These are phyloP conservation scores for Cavenderia fasciculata DNA, from an alignment of 78 protist genomes.

Conservation along the genomic window DNA sequence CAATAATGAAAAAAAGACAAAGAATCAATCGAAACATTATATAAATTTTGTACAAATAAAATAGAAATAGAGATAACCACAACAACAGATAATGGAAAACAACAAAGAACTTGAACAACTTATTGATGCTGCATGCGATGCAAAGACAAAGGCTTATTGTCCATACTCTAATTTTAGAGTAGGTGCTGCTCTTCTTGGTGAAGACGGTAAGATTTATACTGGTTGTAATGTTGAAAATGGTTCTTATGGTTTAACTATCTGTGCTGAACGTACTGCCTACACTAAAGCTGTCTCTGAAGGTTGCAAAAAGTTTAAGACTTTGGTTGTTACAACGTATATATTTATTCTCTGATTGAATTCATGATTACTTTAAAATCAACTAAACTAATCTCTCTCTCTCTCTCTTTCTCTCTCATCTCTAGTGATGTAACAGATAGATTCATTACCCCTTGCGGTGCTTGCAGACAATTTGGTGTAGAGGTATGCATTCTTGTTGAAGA, in stretches of 20 bases:
- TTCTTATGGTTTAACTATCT: slow-evolving; percentile 90
- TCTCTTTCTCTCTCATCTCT: neutral
- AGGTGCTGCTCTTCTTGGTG: slow-evolving; percentile 86
- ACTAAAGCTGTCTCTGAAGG: slow-evolving; percentile 88
- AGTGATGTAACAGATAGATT: slow-evolving; percentile 79
- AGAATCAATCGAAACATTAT: too few relatives aligned
- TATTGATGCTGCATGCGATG: slow-evolving; percentile 7
- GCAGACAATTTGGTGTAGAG: slow-evolving; percentile 89
- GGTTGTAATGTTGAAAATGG: slow-evolving; percentile 94
- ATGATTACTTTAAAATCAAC: neutral
- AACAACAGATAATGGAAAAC: too few relatives aligned
- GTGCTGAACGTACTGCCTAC: slow-evolving; percentile 93
- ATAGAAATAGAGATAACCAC: too few relatives aligned
- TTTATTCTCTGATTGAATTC: too few relatives aligned
- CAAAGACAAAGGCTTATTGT: slow-evolving; percentile 61
- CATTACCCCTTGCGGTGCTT: slow-evolving; percentile 90
- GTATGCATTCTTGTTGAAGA: neutral
- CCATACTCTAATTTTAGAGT: slow-evolving; percentile 89
- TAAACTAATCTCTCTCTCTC: neutral
- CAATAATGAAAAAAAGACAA: too few relatives aligned
- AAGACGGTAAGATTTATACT: slow-evolving; percentile 52
- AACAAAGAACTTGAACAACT: slow-evolving; percentile 59
- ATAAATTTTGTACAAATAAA: too few relatives aligned
- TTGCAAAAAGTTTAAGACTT: slow-evolving; percentile 47
- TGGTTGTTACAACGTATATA: slow-evolving; percentile 80